Base-by-base conservation (phyloP, 2,329 filamentous ascomycete genomes). In the Chaetomiaceae sp. region DNA sequence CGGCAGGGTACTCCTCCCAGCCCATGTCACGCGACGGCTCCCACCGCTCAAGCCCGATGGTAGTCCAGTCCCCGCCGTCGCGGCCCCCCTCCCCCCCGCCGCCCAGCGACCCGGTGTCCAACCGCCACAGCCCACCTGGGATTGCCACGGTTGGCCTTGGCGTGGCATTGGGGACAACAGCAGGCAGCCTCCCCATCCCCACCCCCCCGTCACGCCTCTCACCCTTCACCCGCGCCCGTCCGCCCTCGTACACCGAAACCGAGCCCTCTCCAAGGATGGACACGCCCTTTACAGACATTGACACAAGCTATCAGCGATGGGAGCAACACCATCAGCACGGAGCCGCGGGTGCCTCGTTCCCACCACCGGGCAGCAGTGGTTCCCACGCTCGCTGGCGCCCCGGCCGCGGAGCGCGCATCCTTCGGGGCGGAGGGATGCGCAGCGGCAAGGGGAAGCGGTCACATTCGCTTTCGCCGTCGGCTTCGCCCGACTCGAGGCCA, bases 21-120 rank as follows among this genome's bases (percentile, higher is more conserved):
- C 76, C 77, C 5, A 77, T 79, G 73, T 75, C 74, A 1, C 72
- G 76, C 3, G 65, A 77, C 54, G 60, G 69, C 4, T 62, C 60
- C 6, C 57, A 58, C 37, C 55, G 0, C 76, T 75, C 37, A 65
- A 29, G 27, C 16, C 7, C 20, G 10, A 25, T n/a, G 7, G 14
- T 6, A 6, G 14, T 18, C n/a, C 36, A 38, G 10, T 42, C 52
- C 3, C 21, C 42, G 10, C 18, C 30, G 5, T 37, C 52, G 2
- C 36, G 41, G 14, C 23, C 36, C 3, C 21, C 42, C 10, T 47
- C 45, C 20, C 40, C 46, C n/a, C n/a, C n/a, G n/a, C n/a, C n/a
- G 3, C 8, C 32, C n/a, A 14, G 11, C 9, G n/a, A 23, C 14
- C 2, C 29, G 29, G 10, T 8, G 32, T 13, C n/a, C 30, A 34